Percentiles rank a stretch among this genome's conserved stretches.
Conservation (phyloP, 169 alveolate species). For the Plasmodium coatneyi region DNA sequence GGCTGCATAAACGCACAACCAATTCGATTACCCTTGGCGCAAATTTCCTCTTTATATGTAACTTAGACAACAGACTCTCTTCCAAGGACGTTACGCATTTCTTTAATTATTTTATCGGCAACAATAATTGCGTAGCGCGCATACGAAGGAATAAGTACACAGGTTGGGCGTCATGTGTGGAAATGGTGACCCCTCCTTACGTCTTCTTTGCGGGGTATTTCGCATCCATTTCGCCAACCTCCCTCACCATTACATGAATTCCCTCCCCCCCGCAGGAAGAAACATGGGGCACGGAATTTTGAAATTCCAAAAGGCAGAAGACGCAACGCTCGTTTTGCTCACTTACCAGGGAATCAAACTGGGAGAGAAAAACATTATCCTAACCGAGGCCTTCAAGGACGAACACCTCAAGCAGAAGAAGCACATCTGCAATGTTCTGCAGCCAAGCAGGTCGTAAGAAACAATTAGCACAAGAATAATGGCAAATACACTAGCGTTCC, state of each 20-base stretch:
- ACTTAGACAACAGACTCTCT: slow-evolving; percentile 52
- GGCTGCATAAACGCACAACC: slow-evolving; percentile 34
- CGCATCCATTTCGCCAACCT: not conserved
- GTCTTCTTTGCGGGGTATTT: not conserved
- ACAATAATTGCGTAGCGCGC: slow-evolving; percentile 33
- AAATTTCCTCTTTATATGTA: slow-evolving; percentile 51
- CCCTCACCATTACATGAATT: not conserved
- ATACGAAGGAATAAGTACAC: slow-evolving; percentile 42
- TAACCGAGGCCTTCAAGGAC: slow-evolving; percentile 77
- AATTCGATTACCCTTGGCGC: slow-evolving; percentile 63
- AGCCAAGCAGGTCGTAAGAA: not conserved
- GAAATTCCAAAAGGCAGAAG: slow-evolving; percentile 81
- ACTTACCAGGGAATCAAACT: slow-evolving; percentile 81
- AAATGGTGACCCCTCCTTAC: not conserved
- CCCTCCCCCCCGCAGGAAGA: slow-evolving; percentile 73
- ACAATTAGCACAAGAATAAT: not conserved
- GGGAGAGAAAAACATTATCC: slow-evolving; percentile 79
- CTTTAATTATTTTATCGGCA: slow-evolving; percentile 63
- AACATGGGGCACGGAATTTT: slow-evolving; percentile 84
- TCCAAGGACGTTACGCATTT: slow-evolving; percentile 69
- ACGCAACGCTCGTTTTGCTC: slow-evolving; percentile 82
- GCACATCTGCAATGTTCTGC: slow-evolving; percentile 45
- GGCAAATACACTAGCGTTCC: not conserved
- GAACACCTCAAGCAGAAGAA: slow-evolving; percentile 67
- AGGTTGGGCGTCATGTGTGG: not conserved